Base-by-base conservation (phyloP, 176 grass and related monocot genomes). In the Aegilops umbellulata region DNA sequence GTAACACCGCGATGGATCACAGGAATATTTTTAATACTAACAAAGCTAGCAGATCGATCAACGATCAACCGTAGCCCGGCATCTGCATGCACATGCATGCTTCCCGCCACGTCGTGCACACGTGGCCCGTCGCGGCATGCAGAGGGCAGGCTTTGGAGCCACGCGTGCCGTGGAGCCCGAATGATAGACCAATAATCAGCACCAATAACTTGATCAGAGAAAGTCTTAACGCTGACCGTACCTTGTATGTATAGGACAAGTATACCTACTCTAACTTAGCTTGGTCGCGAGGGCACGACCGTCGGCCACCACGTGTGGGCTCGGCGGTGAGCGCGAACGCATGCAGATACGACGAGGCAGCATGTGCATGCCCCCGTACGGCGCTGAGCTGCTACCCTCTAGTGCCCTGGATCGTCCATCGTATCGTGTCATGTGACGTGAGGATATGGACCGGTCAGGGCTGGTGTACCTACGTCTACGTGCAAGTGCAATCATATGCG, bases 81-180 rank as follows among this genome's bases (percentile, higher is more conserved):
- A 58, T 58, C 55, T 79, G 60, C 41, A 49, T 17, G 47, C 49
- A 19, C 2, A 17, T 32, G 27, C 61, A 6, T 7, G 61, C 24
- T 42, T 1, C 62, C 79, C 3, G 77, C 68, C 86, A 82, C 79
- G 79, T 82, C 60, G 17, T 38, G 69, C n/a, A 22, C 58, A 60
- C 86, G 61, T 42, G 79, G 70, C 70, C 4, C n/a, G 15, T 20
- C 29, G 5, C 5, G 36, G 66, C 66, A 35, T 80, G 78, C 84
- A 60, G 11, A 13, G 30, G 11, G 61, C 13, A 11, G 0, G 69
- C 69, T 24, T 14, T 3, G 22, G 39, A 34, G 70, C 69, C 81
- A 84, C 58, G 70, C 57, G 39, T 31, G 69, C 0, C 19, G 1
- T 75, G 3, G 22, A 24, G 22, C 19, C 38, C 8, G 69, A 44